Percentiles rank a stretch among this genome's conserved stretches.
Evolutionary conservation across 225 moss, liverwort and hornwort species (phyloP).

Genomic region (Marchantia polymorpha): DNA sequence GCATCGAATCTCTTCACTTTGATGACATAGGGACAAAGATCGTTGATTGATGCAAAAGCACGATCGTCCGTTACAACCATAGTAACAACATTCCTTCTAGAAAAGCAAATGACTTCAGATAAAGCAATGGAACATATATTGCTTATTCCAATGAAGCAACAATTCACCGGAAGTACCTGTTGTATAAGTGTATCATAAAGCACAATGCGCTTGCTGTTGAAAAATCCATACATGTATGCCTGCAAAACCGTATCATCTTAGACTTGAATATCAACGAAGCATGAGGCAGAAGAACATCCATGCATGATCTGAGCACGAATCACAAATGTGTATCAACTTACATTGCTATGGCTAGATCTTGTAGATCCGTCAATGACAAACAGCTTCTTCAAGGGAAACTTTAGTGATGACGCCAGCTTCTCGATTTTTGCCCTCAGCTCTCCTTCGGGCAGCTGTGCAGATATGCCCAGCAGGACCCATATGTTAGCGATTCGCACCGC

Average conservation of each 20-base stretch:
- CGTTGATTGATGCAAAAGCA: background rate
- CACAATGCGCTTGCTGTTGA: slow-evolving; percentile 98
- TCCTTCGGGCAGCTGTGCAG: slow-evolving; percentile 61
- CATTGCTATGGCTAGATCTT: slow-evolving; percentile 92
- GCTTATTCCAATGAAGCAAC: background rate
- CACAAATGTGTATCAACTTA: slow-evolving; percentile 21
- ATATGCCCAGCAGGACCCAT: background rate
- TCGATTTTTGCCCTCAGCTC: slow-evolving; percentile 76
- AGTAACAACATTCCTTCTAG: no score
- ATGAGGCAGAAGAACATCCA: background rate
- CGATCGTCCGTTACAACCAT: background rate
- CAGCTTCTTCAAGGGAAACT: slow-evolving; percentile 87
- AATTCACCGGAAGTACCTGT: slow-evolving; percentile 37
- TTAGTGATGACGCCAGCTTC: slow-evolving; percentile 76
- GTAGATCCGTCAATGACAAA: slow-evolving; percentile 97
- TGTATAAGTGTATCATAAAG: slow-evolving; percentile 93
- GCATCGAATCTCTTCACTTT: background rate
- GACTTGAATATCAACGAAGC: background rate
- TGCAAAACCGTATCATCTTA: slow-evolving; percentile 12
- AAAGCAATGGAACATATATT: background rate
- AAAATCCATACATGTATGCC: slow-evolving; percentile 99
- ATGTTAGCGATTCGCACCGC: slow-evolving; percentile 2
- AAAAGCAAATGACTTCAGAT: background rate
- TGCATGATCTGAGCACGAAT: background rate
- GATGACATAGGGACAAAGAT: background rate